phyloP scores from a whole-genome alignment of 2,329 filamentous ascomycete genomes.

The Fusarium irregulare region DNA sequence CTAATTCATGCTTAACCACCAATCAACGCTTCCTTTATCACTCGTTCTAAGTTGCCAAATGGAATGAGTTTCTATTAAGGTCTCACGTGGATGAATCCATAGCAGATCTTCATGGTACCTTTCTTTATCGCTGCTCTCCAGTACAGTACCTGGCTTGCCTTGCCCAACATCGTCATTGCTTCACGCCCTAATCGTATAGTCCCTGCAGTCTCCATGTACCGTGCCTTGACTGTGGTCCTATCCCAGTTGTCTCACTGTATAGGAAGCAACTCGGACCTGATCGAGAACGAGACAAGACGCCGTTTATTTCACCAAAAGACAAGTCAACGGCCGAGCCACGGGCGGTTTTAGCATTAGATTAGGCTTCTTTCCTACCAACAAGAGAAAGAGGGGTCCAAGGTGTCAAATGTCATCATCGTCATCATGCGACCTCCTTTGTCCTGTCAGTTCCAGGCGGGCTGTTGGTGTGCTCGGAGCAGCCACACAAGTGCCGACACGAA shows the following conservation, averaged over 20 bases:
- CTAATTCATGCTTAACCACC: constrained; percentile 25
- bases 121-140: not conserved
- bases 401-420: constrained; percentile 42
- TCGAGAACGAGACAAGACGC: constrained; percentile 3
- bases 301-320: constrained; percentile 18
- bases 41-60: not conserved
- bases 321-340: constrained; percentile 30
- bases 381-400: constrained; percentile 27
- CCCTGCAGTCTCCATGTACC: not conserved
- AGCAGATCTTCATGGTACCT: not conserved
- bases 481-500: constrained; percentile 39
- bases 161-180: not conserved
- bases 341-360: constrained; percentile 5
- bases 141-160: not conserved
- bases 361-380: not conserved
- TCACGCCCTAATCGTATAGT: not conserved
- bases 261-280: not conserved
- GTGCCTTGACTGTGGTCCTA: not conserved
- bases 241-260: not conserved
- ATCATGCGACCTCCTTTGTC: constrained; percentile 30
- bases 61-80: constrained; percentile 11
- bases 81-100: not conserved
- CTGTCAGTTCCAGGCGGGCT: constrained; percentile 7
- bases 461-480: constrained; percentile 19
- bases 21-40: not conserved